Evolutionary conservation across 2,329 filamentous ascomycete genomes (phyloP), one percentile per base, ranked within the genome.

Genomic region (Sphaerulina vaccinii): DNA sequence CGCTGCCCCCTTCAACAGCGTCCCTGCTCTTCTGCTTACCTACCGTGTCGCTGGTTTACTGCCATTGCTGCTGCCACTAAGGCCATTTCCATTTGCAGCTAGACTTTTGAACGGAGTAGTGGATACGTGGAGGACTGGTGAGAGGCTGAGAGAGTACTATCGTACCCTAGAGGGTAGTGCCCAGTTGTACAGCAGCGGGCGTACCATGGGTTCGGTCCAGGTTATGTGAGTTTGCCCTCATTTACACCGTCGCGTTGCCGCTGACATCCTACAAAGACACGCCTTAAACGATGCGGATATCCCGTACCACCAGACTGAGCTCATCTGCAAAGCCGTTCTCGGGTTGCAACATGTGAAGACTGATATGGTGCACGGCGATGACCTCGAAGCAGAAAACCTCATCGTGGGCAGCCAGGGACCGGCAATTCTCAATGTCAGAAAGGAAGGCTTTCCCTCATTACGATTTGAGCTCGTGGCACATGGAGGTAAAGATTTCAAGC

Each of bases 241-340:
- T 22, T 18, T 32, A 32, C 8, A 13, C 11, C 13, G 44, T 10
- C 8, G 13, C 36, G 13, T 8, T 40, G n/a, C 7, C 23, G 11
- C 44, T 49, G 21, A 49, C 37, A 19, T 2, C n/a, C 10, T 19
- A n/a, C 8, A 13, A 23, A 49, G 45, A 2, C 92, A 96, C 63
- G 88, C 90, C 13, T 79, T 80, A 48, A 82, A 96, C 64, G 92
- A 97, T 67, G 74, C 75, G 52, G 89, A 96, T 61, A 96, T 97
- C 54, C 84, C 88, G 0, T 92, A 83, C 73, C 78, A 74, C 1
- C 84, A 90, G 64, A 83, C 84, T 37, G 79, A 85, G 60, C 76
- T 75, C 58, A 70, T 88, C 1, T 89, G 88, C 65, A 73, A 73
- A 23, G 76, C 79, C 0, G 81, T 84, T 0, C 80, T 80, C 1